Evolutionary conservation across 164 flowering plant species (phyloP), one percentile per base, ranked within the genome.

Genomic region (Magnolia sinica): DNA sequence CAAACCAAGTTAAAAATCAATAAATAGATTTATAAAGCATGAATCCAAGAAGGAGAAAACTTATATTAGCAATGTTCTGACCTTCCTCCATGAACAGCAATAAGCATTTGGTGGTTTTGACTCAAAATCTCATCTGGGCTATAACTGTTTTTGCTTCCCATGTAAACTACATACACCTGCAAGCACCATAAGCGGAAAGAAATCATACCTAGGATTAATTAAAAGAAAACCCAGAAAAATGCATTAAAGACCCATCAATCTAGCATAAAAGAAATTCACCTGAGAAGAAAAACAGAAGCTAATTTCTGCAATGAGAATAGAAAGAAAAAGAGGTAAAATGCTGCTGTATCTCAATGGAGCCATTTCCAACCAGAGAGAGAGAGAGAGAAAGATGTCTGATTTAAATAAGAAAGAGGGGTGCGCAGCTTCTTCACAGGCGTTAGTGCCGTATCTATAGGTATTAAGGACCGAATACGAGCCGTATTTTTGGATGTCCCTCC

Each of bases 81-180:
- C 96, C 94, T 92, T 83, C 94, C 96, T 29, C 73, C 76, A 78
- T 90, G 93, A 74, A 92, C 80, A 75, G 78, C 63, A 75, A 84
- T 81, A 68, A 92, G 91, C 85, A 92, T 87, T 71, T 86, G 87
- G 70, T 87, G 91, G 82, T 86, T 76, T 63, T 79, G 85, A 77
- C 75, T 79, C 85, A 85, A 80, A 82, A 87, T 80, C 74, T 86
- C 88, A 76, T 87, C 84, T 68, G 87, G 86, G 82, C 80, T 83
- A 66, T 84, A 83, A 31, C 69, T 80, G 16, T 23, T 82, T 68
- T 55, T 83, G 77, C 85, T 83, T 27, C 97, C 97, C 97, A 92
- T 87, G 77, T 92, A 92, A 64, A 92, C 97, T 55, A 90, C 89
- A 86, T 87, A 88, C 31, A 85, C 86, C 97, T 92, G 84, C 74